phyloP scores from a whole-genome alignment of 768 basidiomycete genomes.

The Kwoniella sp. region DNA sequence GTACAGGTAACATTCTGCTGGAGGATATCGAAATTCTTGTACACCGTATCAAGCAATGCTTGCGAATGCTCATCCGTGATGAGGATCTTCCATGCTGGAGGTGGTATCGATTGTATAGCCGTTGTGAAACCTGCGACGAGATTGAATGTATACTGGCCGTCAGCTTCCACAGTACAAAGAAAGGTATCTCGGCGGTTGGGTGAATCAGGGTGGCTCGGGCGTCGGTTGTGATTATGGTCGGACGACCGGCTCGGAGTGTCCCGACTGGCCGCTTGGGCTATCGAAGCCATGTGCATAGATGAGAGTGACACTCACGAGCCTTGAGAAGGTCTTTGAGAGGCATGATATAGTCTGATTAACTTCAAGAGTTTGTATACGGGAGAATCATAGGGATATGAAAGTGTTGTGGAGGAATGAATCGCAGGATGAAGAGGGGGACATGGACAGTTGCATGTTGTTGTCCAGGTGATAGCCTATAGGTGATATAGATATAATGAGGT shows the following conservation, averaged over 20 bases:
- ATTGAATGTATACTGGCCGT: too few species aligned
- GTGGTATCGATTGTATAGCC: constrained; percentile 60
- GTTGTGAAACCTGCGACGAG: constrained; percentile 50
- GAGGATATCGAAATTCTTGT: constrained; percentile 91
- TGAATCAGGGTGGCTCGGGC: constrained; percentile 6
- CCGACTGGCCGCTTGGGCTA: too few species aligned
- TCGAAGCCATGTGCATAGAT: too few species aligned
- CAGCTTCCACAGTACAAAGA: not conserved
- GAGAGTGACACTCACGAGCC: constrained; percentile 35
- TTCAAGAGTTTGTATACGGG: not conserved
- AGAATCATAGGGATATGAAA: not conserved
- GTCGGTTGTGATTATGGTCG: constrained; percentile 2
- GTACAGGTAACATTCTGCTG: constrained; percentile 94
- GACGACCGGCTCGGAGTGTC: constrained; percentile 4
- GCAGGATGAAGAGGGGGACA: not conserved
- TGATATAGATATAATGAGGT: too few species aligned
- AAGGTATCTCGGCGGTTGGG: not conserved
- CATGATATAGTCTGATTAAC: constrained; percentile 21
- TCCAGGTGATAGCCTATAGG: too few species aligned
- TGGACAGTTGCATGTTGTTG: not conserved
- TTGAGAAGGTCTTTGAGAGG: constrained; percentile 43
- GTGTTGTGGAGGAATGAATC: not conserved
- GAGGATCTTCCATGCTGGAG: constrained; percentile 92
- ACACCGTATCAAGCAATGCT: constrained; percentile 75
- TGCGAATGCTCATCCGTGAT: constrained; percentile 93